Base-by-base conservation (phyloP, 495 filamentous ascomycete species). In the Trichocladium antarcticum region DNA sequence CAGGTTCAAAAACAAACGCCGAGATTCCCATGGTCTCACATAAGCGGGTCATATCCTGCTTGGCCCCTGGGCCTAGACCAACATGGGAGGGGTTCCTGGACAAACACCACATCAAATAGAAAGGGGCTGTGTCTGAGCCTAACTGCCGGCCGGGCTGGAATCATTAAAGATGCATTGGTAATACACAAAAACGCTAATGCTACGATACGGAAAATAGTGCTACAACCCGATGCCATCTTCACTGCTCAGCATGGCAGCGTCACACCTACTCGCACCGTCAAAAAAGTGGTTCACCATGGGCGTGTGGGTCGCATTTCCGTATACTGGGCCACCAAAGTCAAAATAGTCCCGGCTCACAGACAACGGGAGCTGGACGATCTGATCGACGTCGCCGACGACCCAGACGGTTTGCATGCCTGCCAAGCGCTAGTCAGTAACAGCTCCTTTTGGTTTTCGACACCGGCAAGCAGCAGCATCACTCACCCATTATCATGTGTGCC, bases 351-450 rank as follows among this genome's bases (percentile, higher is more conserved):
- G 54, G 16, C 70, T 67, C 12, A 59, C 57, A 1, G 55, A 47
- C 5, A 58, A 22, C 0, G 67, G 64, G 22, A 68, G 54, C 28
- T 64, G 57, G 14, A 42, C 48, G 12, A 71, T 60, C 9, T 76
- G 59, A 11, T 68, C 59, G 1, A 62, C 66, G 48, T 76, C 60
- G 8, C 74, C 75, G 42, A 75, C 68, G 0, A 72, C 67, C 61
- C 70, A 77, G 6, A 73, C 65, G 0, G 67, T 66, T 54, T 78
- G 72, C 76, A 78, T 75, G 27, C 71, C 58, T 63, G 34, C 12
- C 35, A 10, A n/a, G 31, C 24, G 5, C 19, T 1, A n/a, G 49
- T 57, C 19, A 54, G 50, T 29, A 57, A 34, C 36, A 42, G 9
- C 0, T 15, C 15, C 21, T 15, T 3, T 28, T 24, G 24, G n/a